Conservation (phyloP, 305 asterid species). For the Solanum hybrid region DNA sequence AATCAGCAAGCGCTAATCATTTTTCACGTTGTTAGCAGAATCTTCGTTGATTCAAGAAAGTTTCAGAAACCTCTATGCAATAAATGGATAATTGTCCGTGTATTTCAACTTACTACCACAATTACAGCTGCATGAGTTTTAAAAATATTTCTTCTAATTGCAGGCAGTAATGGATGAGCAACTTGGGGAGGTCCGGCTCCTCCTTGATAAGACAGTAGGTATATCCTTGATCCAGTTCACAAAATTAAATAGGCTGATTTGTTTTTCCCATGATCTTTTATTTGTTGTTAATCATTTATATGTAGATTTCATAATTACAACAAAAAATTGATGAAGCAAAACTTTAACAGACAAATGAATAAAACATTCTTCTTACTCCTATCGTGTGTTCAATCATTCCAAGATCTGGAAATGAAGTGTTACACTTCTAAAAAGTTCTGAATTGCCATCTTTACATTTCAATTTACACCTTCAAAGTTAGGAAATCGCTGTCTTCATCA, state of each 20-base stretch:
- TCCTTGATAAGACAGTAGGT: conserved; percentile 91
- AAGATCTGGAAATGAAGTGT: background rate
- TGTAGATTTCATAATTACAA: background rate
- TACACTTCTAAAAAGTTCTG: background rate
- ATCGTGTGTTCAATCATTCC: background rate
- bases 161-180: conserved; percentile 59
- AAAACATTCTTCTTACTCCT: background rate
- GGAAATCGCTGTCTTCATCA: background rate
- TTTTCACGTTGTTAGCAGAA: background rate
- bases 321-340: background rate
- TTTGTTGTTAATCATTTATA: background rate
- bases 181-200: conserved; percentile 48
- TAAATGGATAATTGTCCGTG: background rate
- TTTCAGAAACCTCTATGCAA: background rate
- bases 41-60: background rate
- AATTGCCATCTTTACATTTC: background rate
- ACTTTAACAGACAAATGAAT: background rate
- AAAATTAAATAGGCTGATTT: background rate
- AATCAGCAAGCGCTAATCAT: background rate
- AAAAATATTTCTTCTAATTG: conserved; percentile 18
- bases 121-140: background rate
- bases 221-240: background rate
- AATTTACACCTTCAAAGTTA: background rate
- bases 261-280: background rate
- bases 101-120: background rate